Evolutionary conservation across 2,329 filamentous ascomycete genomes (phyloP).

Genomic region (Coleophoma cylindrospora): DNA sequence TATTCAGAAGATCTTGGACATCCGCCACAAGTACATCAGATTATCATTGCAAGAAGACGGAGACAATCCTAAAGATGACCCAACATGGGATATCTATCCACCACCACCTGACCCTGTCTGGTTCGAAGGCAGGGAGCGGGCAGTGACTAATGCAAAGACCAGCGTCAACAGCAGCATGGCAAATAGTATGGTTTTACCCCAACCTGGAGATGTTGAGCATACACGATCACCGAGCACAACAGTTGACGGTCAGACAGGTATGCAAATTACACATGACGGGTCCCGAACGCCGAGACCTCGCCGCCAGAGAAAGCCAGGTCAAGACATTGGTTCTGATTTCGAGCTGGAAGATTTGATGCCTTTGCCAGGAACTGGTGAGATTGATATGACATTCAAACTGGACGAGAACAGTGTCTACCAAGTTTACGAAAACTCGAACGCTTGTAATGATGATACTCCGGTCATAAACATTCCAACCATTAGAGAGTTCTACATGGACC

Average conservation of each 20-base stretch:
- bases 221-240: constrained; percentile 3
- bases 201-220: constrained; percentile 17
- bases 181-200: constrained; percentile 25
- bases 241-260: background rate
- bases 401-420: constrained; percentile 88
- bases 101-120: constrained; percentile 88
- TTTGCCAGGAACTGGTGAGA: constrained; percentile 61
- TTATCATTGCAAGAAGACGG: constrained; percentile 76
- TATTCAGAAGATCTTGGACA: constrained; percentile 83
- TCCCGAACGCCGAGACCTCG: constrained; percentile 36
- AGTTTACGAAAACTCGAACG: constrained; percentile 70
- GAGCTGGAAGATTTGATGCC: constrained; percentile 73
- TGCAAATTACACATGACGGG: constrained; percentile 7
- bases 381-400: constrained; percentile 65
- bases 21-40: constrained; percentile 82
- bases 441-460: constrained; percentile 58
- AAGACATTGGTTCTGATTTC: constrained; percentile 91
- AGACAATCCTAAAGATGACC: constrained; percentile 84
- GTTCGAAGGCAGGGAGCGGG: constrained; percentile 46
- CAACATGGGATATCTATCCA: constrained; percentile 84
- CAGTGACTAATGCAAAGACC: constrained; percentile 25
- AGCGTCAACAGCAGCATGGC: constrained; percentile 42
- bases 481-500: constrained; percentile 91
- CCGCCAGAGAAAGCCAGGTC: constrained; percentile 75
- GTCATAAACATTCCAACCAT: constrained; percentile 84